phyloP scores from a whole-genome alignment of 2,329 filamentous ascomycete species.

The Torrubiella hemipterigena region DNA sequence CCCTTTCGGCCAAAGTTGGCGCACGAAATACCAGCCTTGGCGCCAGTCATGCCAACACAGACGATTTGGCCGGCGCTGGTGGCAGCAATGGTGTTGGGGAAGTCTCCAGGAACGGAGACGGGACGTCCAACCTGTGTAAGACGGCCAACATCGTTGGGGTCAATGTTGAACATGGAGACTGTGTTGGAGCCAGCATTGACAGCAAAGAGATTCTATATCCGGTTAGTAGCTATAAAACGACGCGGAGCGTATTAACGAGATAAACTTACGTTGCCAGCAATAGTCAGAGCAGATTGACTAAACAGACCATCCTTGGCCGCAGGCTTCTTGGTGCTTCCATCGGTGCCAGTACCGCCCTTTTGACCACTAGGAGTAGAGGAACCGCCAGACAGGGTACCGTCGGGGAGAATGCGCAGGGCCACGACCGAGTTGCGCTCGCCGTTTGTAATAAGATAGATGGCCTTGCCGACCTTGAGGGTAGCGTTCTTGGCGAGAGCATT shows the following conservation, averaged over 20 bases:
- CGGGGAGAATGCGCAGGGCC: slow-evolving; percentile 30
- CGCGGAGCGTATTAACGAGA: not conserved
- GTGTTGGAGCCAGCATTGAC: slow-evolving; percentile 33
- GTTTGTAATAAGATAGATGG: slow-evolving; percentile 46
- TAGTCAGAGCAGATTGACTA: slow-evolving; percentile 35
- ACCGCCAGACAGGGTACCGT: slow-evolving; percentile 34
- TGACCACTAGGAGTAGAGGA: slow-evolving; percentile 33
- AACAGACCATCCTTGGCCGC: slow-evolving; percentile 37
- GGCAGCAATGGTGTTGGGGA: slow-evolving; percentile 38
- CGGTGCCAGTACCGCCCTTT: slow-evolving; percentile 27
- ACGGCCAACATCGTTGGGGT: slow-evolving; percentile 25
- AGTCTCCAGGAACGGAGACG: slow-evolving; percentile 32
- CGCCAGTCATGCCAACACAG: slow-evolving; percentile 34
- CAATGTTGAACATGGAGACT: slow-evolving; percentile 35
- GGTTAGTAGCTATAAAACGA: slow-evolving; percentile 3
- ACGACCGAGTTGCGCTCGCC: slow-evolving; percentile 34
- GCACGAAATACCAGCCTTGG: slow-evolving; percentile 32
- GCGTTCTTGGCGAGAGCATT: too few relatives aligned
- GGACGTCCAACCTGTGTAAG: slow-evolving; percentile 31
- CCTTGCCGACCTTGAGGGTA: too few relatives aligned
- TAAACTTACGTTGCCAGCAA: slow-evolving; percentile 34
- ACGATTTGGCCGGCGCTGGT: slow-evolving; percentile 28
- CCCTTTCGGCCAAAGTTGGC: slow-evolving; percentile 23
- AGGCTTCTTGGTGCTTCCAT: slow-evolving; percentile 20
- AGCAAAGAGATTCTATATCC: slow-evolving; percentile 35